Conservation (phyloP, 2,329 filamentous ascomycete species). For the Aspergillus versicolor region DNA sequence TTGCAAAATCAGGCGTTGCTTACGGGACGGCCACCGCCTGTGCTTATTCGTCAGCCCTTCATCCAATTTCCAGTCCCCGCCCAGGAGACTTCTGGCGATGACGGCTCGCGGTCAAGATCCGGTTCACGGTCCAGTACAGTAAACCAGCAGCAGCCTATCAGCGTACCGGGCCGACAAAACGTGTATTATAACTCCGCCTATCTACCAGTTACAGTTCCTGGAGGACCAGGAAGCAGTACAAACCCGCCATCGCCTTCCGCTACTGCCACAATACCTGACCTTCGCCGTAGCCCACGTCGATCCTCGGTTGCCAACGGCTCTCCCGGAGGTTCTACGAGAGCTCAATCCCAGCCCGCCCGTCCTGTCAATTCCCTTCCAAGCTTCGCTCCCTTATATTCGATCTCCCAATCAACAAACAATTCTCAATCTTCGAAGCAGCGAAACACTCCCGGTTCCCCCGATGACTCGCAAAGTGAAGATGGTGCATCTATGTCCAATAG, state of each 20-base stretch:
- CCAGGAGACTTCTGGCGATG: constrained; percentile 35
- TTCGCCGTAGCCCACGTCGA: constrained; percentile 45
- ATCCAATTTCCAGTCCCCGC: constrained; percentile 42
- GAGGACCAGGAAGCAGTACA: constrained; percentile 40
- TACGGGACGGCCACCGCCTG: constrained; percentile 39
- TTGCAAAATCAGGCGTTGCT: constrained; percentile 47
- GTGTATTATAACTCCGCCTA: constrained; percentile 37
- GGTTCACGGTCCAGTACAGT: constrained; percentile 38
- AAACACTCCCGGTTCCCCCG: constrained; percentile 33
- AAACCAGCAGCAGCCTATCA: constrained; percentile 36
- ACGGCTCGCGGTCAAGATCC: constrained; percentile 37
- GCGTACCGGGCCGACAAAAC: constrained; percentile 32
- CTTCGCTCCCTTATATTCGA: constrained; percentile 34
- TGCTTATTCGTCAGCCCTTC: constrained; percentile 43
- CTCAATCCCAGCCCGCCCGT: constrained; percentile 53
- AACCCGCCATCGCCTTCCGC: constrained; percentile 49
- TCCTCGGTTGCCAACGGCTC: constrained; percentile 45
- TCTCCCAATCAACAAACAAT: constrained; percentile 29
- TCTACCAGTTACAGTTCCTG: constrained; percentile 37
- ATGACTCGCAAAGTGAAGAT: constrained; percentile 34
- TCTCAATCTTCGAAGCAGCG: constrained; percentile 32
- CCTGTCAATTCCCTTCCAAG: constrained; percentile 38
- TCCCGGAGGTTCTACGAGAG: constrained; percentile 42
- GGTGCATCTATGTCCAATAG: constrained; percentile 30
- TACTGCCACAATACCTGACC: constrained; percentile 39